Percentiles rank a stretch among this genome's conserved stretches.
Evolutionary conservation across 2,329 filamentous ascomycete genomes (phyloP).

Genomic region (Neoscytalidium dimidiatum): DNA sequence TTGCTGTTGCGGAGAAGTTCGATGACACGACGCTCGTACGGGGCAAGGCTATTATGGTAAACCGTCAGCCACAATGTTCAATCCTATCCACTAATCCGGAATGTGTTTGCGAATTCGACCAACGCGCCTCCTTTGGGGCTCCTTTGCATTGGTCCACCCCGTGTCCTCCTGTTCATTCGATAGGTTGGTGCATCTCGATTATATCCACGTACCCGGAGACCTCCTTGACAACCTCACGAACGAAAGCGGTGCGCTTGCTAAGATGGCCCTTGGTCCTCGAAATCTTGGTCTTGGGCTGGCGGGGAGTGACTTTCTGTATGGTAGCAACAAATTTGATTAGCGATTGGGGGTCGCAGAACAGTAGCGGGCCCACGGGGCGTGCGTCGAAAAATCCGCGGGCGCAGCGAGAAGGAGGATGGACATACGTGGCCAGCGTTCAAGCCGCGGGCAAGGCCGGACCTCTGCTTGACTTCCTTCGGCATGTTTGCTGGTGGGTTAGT

Average conservation of each 20-base stretch:
- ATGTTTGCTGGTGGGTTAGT: constrained; percentile 42
- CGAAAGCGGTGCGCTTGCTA: constrained; percentile 96
- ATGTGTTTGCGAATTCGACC: background rate
- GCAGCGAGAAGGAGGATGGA: constrained; percentile 30
- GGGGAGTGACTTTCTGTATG: constrained; percentile 55
- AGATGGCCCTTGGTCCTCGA: constrained; percentile 88
- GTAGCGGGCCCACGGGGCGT: constrained; percentile 4
- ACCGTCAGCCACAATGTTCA: constrained; percentile 19
- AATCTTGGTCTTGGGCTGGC: constrained; percentile 51
- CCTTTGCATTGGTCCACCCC: background rate
- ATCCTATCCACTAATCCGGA: background rate
- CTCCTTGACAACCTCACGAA: constrained; percentile 97
- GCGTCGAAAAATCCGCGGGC: background rate
- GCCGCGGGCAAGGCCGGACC: constrained; percentile 58
- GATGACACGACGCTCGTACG: constrained; percentile 98
- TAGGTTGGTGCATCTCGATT: constrained; percentile 11
- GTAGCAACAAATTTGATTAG: constrained; percentile 30
- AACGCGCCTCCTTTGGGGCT: background rate
- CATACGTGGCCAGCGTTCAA: constrained; percentile 69
- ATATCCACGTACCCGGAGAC: constrained; percentile 76
- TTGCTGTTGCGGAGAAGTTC: constrained; percentile 98
- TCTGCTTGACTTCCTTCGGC: constrained; percentile 58
- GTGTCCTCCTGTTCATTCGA: background rate
- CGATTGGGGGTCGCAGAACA: constrained; percentile 21
- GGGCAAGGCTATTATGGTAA: constrained; percentile 65